These are phyloP conservation scores for Naganishia sp. DNA, from an alignment of 1,284 basidiomycete genomes.

Conservation along the genomic window DNA sequence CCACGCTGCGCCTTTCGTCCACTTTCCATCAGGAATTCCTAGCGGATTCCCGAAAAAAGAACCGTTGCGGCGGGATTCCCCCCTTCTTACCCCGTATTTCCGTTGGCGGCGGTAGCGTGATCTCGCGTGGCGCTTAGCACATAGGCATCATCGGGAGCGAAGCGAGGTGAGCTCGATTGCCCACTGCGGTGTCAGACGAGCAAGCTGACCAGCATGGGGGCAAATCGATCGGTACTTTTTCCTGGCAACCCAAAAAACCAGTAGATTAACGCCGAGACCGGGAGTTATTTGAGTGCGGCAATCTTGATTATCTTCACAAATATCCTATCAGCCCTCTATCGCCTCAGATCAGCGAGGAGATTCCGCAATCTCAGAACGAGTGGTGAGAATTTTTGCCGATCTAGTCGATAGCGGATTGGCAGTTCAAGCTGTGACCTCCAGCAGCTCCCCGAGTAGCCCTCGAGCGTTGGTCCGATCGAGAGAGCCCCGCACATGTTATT, in stretches of 20 bases:
- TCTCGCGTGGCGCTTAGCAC: not conserved
- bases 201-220: not conserved
- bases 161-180: not conserved
- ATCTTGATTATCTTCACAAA: not conserved
- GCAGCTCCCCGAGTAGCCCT: no score
- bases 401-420: no score
- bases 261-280: constrained; percentile 7
- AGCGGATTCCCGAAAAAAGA: not conserved
- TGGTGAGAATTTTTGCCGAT: no score
- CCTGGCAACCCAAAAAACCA: not conserved
- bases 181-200: not conserved
- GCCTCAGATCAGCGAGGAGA: not conserved
- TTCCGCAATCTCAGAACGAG: no score
- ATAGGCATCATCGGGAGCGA: not conserved
- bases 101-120: not conserved
- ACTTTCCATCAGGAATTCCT: not conserved
- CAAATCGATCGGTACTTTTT: not conserved
- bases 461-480: no score
- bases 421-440: no score
- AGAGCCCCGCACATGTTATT: no score
- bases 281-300: constrained; percentile 9
- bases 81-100: not conserved
- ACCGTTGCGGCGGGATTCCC: no score
- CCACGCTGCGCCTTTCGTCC: not conserved
- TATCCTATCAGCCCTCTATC: not conserved